phyloP scores from a whole-genome alignment of 164 flowering plant species.

The Liriodendron chinense region DNA sequence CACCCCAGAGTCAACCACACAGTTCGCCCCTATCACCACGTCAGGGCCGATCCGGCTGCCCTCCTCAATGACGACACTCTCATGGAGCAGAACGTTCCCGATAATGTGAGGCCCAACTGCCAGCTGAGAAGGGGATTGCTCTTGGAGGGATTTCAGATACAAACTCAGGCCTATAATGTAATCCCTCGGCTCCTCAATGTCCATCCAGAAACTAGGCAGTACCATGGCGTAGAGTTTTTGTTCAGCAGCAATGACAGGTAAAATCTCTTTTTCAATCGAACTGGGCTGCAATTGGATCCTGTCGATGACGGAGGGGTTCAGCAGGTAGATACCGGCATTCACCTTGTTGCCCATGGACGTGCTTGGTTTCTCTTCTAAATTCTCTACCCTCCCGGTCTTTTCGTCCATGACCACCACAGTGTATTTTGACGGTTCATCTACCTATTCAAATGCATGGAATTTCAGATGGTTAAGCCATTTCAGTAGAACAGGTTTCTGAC shows the following conservation, averaged over 20 bases:
- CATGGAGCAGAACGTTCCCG: constrained; percentile 20
- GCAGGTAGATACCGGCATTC: constrained; percentile 26
- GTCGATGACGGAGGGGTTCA: constrained; percentile 20
- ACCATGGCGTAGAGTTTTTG: constrained; percentile 22
- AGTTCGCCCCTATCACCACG: constrained; percentile 19
- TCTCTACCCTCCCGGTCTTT: constrained; percentile 17
- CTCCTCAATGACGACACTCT: constrained; percentile 16
- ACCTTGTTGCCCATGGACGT: constrained; percentile 25
- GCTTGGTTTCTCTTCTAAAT: constrained; percentile 22
- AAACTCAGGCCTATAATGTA: constrained; percentile 21
- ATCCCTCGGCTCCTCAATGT: constrained; percentile 23
- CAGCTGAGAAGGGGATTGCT: constrained; percentile 8
- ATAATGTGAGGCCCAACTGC: constrained; percentile 21
- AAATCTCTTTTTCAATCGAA: constrained; percentile 21
- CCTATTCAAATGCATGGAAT: constrained; percentile 12
- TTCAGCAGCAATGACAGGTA: constrained; percentile 21
- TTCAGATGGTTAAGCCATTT: background rate
- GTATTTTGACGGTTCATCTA: constrained; percentile 29
- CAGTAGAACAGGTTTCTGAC: too few species aligned
- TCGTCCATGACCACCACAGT: constrained; percentile 26
- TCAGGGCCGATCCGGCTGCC: constrained; percentile 25
- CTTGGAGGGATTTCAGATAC: constrained; percentile 17
- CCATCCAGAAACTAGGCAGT: constrained; percentile 26
- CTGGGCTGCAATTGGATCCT: constrained; percentile 19
- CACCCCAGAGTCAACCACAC: constrained; percentile 21